phyloP scores from a whole-genome alignment of 2,329 filamentous ascomycete genomes.

The Aureobasidium sp. region DNA sequence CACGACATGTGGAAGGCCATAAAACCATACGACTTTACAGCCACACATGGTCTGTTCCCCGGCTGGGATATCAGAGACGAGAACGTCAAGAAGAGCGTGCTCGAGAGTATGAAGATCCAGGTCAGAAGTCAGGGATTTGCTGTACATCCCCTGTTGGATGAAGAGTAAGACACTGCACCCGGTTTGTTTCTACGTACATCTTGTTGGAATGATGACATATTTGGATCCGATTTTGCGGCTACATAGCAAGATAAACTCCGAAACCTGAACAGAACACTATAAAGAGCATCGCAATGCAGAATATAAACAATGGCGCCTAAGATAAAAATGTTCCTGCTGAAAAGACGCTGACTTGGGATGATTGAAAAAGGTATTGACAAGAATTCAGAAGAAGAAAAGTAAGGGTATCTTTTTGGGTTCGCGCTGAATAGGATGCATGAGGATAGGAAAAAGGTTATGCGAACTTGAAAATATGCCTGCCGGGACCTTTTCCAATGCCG shows the following conservation, averaged over 20 bases:
- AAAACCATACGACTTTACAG: slow-evolving; percentile 53
- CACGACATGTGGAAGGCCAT: slow-evolving; percentile 63
- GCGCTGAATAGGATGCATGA: not conserved
- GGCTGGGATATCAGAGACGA: slow-evolving; percentile 53
- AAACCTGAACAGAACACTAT: not conserved
- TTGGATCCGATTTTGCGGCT: not conserved
- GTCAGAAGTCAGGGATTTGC: slow-evolving; percentile 33
- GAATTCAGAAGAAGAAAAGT: not conserved
- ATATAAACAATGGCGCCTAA: not conserved
- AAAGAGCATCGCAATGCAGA: not conserved
- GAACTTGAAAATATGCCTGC: not conserved
- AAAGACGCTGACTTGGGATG: not conserved
- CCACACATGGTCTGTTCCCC: slow-evolving; percentile 61
- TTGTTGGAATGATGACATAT: too few relatives aligned
- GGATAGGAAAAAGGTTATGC: not conserved
- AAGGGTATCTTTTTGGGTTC: slow-evolving; percentile 8
- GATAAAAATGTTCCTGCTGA: not conserved
- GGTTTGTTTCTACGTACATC: too few relatives aligned
- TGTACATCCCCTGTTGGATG: slow-evolving; percentile 23
- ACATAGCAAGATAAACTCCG: not conserved
- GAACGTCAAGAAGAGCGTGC: slow-evolving; percentile 55
- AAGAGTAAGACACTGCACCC: too few relatives aligned
- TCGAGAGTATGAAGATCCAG: slow-evolving; percentile 74
- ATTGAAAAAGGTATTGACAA: slow-evolving; percentile 4
- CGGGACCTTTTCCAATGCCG: not conserved